Evolutionary conservation across 106 monocot genomes (phyloP), one percentile per base, ranked within the genome.

Genomic region (Hemerocallis citrina): DNA sequence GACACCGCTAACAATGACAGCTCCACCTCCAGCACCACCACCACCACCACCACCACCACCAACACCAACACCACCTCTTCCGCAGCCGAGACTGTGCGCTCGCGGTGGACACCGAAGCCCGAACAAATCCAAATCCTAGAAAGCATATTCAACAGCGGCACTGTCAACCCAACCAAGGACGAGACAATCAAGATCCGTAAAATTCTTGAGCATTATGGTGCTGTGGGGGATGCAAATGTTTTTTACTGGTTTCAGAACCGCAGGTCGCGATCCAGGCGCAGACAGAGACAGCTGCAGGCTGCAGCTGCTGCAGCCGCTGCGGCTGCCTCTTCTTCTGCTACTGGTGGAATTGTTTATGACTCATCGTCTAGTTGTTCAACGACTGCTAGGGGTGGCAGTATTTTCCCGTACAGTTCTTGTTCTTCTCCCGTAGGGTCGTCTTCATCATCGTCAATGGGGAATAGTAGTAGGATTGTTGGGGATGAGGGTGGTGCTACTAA

Each of bases 211-310:
- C 79, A 75, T 56, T 98, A 85, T 50, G 96, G 96, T 5, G n/a
- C 91, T 0, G 92, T 98, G 51, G 92, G 91, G 1, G 96, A 98
- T 33, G 91, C 96, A 45, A 98, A 98, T 60, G 92, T 98, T 31
- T 98, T 98, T 77, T 98, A 98, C 85, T 98, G 96, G 96, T 98
- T 98, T 68, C 96, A 98, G 70, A 98, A 98, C 79, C 76, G 96
- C 21, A 84, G 96, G 36, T 98, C 96, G 7, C 59, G 96, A 56
- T 98, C 92, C 0, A 78, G 96, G n/a, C 75, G 96, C 20, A 80
- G 91, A 9, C 96, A 91, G 70, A 64, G 91, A 13, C 96, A 88
- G 82, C 70, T 92, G 47, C 91, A 88, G 65, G 88, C 86, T 1
- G 79, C 62, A 0, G 36, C 63, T 6, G 70, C 73, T 22, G 59